Evolutionary conservation across 805 yeast genomes (phyloP).

Genomic region (Metschnikowia lochheadii): DNA sequence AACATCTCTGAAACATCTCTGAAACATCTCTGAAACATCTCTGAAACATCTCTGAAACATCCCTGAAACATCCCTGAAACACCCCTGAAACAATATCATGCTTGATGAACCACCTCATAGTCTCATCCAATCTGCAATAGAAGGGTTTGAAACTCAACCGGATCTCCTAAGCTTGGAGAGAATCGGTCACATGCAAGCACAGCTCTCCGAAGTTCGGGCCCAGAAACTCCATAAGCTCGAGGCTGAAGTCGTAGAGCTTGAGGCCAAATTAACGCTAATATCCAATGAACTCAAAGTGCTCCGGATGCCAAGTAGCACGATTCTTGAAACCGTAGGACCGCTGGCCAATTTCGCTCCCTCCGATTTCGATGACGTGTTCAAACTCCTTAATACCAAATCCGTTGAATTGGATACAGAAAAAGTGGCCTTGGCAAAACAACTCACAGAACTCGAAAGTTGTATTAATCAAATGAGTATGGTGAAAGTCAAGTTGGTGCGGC

Average conservation of each 20-base stretch:
- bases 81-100: slow-evolving; percentile 14
- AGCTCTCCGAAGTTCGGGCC: slow-evolving; percentile 27
- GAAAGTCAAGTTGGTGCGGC: slow-evolving; percentile 34
- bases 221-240: slow-evolving; percentile 19
- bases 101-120: slow-evolving; percentile 31
- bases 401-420: slow-evolving; percentile 42
- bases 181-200: slow-evolving; percentile 35
- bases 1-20: too few relatives aligned
- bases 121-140: slow-evolving; percentile 40
- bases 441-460: slow-evolving; percentile 46
- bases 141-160: slow-evolving; percentile 49
- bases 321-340: slow-evolving; percentile 18
- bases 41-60: too few relatives aligned
- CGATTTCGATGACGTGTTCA: slow-evolving; percentile 22
- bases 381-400: slow-evolving; percentile 24
- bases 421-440: slow-evolving; percentile 47
- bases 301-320: slow-evolving; percentile 21
- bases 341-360: slow-evolving; percentile 2
- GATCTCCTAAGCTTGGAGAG: slow-evolving; percentile 45
- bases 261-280: slow-evolving; percentile 3
- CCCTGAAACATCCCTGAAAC: too few relatives aligned
- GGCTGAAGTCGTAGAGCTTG: slow-evolving; percentile 11
- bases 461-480: slow-evolving; percentile 32
- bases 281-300: slow-evolving; percentile 20
- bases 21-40: too few relatives aligned